phyloP scores from a whole-genome alignment of 306 rosid genomes.

The Vigna mungo region DNA sequence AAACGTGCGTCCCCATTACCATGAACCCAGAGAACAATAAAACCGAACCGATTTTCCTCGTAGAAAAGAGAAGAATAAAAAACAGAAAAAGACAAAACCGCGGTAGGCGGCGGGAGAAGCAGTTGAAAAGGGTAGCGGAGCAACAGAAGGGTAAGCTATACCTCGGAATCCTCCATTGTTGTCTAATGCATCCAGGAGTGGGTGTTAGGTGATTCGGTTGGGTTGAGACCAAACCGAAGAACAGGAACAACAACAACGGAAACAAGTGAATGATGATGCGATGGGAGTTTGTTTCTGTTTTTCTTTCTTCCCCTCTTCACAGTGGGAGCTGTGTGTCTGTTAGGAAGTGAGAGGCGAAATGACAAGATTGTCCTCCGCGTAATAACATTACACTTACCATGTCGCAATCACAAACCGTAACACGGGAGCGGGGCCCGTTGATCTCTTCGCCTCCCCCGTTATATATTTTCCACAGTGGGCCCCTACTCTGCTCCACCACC shows the following conservation, averaged over 20 bases:
- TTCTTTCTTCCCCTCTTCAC: constrained; percentile 36
- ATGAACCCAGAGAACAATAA: not conserved
- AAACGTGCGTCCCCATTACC: constrained; percentile 34
- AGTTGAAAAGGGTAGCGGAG: constrained; percentile 24
- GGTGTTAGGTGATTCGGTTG: constrained; percentile 26
- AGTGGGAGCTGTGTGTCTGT: constrained; percentile 65
- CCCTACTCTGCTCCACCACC: constrained; percentile 21
- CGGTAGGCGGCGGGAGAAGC: constrained; percentile 40
- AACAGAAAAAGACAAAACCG: not conserved
- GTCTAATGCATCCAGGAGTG: constrained; percentile 42
- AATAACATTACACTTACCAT: constrained; percentile 57
- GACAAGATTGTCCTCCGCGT: constrained; percentile 51
- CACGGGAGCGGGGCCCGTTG: constrained; percentile 37
- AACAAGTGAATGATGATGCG: constrained; percentile 30
- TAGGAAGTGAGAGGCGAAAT: constrained; percentile 58
- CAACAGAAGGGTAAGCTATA: constrained; percentile 14
- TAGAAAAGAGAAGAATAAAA: not conserved
- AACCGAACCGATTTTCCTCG: not conserved
- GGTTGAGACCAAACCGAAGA: constrained; percentile 29
- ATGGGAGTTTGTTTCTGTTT: constrained; percentile 62
- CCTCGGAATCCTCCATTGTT: constrained; percentile 69
- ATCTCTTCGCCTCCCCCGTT: not conserved
- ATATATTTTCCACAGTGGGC: constrained; percentile 16
- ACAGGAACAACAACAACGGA: constrained; percentile 4
- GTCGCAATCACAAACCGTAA: constrained; percentile 43